These are phyloP conservation scores for Yamadazyma paraphyllophila DNA, from an alignment of 805 yeast genomes.

Conservation along the genomic window DNA sequence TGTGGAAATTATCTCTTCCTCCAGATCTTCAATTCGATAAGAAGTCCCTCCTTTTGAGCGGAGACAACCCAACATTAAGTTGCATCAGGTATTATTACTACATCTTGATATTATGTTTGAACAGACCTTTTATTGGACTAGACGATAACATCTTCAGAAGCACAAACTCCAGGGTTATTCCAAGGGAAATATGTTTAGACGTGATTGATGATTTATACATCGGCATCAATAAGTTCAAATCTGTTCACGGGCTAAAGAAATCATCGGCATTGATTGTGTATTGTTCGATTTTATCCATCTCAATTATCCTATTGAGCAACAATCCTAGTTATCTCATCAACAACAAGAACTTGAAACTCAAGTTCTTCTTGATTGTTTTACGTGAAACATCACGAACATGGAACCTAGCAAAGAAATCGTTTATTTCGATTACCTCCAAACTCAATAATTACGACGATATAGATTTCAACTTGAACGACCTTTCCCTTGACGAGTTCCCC, in stretches of 20 bases:
- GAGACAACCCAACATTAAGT: conserved; percentile 53
- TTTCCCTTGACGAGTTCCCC: conserved; percentile 4
- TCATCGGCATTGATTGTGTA: conserved; percentile 49
- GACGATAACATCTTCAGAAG: conserved; percentile 21
- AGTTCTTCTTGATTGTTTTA: conserved; percentile 40
- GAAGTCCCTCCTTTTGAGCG: conserved; percentile 35
- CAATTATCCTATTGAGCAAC: conserved; percentile 35
- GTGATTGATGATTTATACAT: conserved; percentile 43
- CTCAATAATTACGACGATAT: conserved; percentile 18
- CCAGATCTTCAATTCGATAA: conserved; percentile 49
- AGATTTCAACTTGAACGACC: conserved; percentile 10
- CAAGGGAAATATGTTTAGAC: conserved; percentile 33
- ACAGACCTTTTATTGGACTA: conserved; percentile 56
- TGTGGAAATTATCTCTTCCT: conserved; percentile 54
- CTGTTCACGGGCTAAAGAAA: conserved; percentile 38
- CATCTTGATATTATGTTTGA: conserved; percentile 55
- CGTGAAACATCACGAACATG: conserved; percentile 45
- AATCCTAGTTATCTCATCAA: conserved; percentile 24
- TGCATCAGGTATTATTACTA: conserved; percentile 58
- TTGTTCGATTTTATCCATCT: conserved; percentile 45
- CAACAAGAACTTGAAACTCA: conserved; percentile 27
- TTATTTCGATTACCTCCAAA: conserved; percentile 37
- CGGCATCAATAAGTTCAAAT: conserved; percentile 36
- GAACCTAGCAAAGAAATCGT: conserved; percentile 47
- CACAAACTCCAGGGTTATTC: conserved; percentile 13